These are phyloP conservation scores for Rhododendron henanense DNA, from an alignment of 148 eudicot species.

Conservation along the genomic window DNA sequence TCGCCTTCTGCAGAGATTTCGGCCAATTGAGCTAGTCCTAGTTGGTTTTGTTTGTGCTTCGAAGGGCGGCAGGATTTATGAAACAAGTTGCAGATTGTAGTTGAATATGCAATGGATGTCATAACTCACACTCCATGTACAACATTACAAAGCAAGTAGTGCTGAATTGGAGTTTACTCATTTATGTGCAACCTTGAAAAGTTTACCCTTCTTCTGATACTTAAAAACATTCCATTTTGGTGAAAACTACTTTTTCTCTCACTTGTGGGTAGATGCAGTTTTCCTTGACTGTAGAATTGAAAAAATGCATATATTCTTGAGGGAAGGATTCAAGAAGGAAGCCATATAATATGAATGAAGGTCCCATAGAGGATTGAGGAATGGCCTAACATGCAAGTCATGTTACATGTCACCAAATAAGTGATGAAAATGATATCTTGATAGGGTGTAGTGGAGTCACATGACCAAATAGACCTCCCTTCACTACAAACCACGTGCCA, in stretches of 20 bases:
- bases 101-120: neutral
- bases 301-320: neutral
- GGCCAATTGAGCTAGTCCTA: neutral
- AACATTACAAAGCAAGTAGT: neutral
- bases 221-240: neutral
- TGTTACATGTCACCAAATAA: neutral
- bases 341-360: neutral
- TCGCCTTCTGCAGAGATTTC: neutral
- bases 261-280: neutral
- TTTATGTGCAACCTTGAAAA: neutral
- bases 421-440: neutral
- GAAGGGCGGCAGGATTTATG: neutral
- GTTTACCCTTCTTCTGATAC: neutral
- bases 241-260: neutral
- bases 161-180: neutral
- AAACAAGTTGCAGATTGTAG: neutral
- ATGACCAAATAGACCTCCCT: neutral
- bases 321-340: neutral
- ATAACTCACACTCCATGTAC: neutral
- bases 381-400: neutral
- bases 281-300: neutral
- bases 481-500: conserved; percentile 1
- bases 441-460: neutral
- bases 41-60: neutral
- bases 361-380: neutral